phyloP scores from a whole-genome alignment of 2,329 filamentous ascomycete species.

The Sporothrix schenckii region DNA sequence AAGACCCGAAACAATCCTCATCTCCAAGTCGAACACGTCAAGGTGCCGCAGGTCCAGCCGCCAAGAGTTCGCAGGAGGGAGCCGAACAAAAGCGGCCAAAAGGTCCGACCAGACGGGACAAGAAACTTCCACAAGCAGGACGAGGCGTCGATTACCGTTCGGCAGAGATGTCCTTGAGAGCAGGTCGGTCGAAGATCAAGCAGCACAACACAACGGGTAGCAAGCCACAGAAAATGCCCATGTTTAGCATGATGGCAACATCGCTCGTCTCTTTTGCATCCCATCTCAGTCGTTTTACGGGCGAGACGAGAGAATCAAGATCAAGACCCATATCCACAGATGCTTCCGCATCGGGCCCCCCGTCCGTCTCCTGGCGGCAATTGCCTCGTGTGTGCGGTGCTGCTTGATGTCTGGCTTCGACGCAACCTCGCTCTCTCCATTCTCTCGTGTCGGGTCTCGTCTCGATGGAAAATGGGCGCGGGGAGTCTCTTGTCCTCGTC shows the following conservation, averaged over 20 bases:
- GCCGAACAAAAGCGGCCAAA: slow-evolving; percentile 12
- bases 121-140: neutral
- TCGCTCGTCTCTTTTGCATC: neutral
- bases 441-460: slow-evolving; percentile 18
- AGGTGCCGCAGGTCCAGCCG: neutral
- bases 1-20: neutral
- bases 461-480: neutral
- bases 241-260: neutral
- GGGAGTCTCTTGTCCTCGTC: slow-evolving; percentile 1
- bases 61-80: slow-evolving; percentile 29
- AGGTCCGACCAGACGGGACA: neutral
- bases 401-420: neutral
- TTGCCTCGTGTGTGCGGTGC: neutral
- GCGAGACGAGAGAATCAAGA: slow-evolving; percentile 12
- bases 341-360: neutral
- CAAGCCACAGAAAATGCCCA: neutral
- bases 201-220: neutral
- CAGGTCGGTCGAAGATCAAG: neutral
- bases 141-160: neutral
- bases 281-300: slow-evolving; percentile 9
- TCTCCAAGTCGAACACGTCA: slow-evolving; percentile 5
- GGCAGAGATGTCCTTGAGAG: slow-evolving; percentile 12
- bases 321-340: neutral
- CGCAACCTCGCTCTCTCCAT: neutral
- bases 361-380: neutral